phyloP scores from a whole-genome alignment of 345 rosid species.

The Streptanthus diversifolius region DNA sequence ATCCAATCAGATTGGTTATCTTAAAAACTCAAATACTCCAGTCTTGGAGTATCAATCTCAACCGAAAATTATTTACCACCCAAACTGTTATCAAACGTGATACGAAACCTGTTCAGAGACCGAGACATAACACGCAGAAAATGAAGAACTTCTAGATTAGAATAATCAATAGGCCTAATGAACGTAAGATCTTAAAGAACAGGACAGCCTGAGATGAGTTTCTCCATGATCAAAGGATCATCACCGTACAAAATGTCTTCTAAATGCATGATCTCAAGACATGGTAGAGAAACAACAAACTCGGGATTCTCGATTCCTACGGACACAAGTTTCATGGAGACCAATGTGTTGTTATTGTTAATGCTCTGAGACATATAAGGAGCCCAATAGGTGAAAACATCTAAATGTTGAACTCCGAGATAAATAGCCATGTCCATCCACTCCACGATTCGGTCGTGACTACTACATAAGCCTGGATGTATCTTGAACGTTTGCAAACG shows the following conservation, averaged over 20 bases:
- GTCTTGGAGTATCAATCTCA: conserved; percentile 20
- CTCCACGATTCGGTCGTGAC: too few species aligned
- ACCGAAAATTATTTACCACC: background rate
- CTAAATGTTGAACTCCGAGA: background rate
- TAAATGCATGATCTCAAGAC: conserved; percentile 18
- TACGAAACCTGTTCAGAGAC: background rate
- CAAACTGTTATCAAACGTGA: background rate
- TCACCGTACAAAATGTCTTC: background rate
- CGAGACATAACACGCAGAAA: conserved; percentile 6
- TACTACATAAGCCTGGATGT: too few species aligned
- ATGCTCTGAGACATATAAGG: too few species aligned
- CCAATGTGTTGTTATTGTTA: conserved; percentile 1
- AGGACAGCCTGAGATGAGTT: conserved; percentile 1
- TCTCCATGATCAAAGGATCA: conserved; percentile 5
- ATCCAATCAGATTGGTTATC: background rate
- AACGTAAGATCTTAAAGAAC: conserved; percentile 10
- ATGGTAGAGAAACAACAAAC: conserved; percentile 6
- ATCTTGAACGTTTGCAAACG: background rate
- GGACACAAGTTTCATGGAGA: background rate
- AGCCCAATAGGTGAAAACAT: background rate
- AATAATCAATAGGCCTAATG: background rate
- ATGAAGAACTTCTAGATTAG: background rate
- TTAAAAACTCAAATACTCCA: background rate
- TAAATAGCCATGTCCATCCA: background rate
- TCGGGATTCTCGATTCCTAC: background rate